Base-by-base conservation (phyloP, 495 filamentous ascomycete genomes). In the Niebla homalea region DNA sequence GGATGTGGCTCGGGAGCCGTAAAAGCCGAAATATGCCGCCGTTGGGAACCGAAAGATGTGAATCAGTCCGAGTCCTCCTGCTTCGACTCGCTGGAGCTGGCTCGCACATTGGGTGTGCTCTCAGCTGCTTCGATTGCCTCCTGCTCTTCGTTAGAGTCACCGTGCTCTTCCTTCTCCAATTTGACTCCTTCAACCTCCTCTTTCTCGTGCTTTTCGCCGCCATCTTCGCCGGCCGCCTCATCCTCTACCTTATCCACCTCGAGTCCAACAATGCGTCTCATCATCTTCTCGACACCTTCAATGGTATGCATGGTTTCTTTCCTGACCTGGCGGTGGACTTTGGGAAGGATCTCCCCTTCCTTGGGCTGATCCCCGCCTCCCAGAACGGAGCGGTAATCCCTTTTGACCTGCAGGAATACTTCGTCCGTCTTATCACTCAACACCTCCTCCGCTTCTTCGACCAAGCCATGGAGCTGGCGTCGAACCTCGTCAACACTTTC, bases 331-430 rank as follows among this genome's bases (percentile, higher is more conserved):
- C 56, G 46, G 21, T 54, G 44, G 22, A 22, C 44, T 25, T 47
- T 55, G 16, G 58, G 58, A 20, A 60, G 20, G 2, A 55, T 37
- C 19, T 58, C 37, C n/a, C 56, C 52, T 15, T 50, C 37, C 16
- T 26, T 18, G 7, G 40, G 51, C 2, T 43, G 48, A 6, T 57
- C 48, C 5, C 41, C 54, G 25, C 61, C 57, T 5, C 53, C 53
- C 8, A 74, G 55, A 12, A 70, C 53, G 1, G 55, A 53, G 3
- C 53, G 49, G 53, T 75, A 79, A 50, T 77, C 73, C 5, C 59
- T 56, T 6, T 60, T 48, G 15, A 80, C 64, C 10, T 48, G 40
- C 8, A 60, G 39, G 43, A 69, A 74, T 6, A 77, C 59, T 19
- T 69, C 62, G 5, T 72, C 64, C 4, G 66, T 56, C 14, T 68